Conservation (phyloP, 768 basidiomycete species). For the Amyloporia xantha region DNA sequence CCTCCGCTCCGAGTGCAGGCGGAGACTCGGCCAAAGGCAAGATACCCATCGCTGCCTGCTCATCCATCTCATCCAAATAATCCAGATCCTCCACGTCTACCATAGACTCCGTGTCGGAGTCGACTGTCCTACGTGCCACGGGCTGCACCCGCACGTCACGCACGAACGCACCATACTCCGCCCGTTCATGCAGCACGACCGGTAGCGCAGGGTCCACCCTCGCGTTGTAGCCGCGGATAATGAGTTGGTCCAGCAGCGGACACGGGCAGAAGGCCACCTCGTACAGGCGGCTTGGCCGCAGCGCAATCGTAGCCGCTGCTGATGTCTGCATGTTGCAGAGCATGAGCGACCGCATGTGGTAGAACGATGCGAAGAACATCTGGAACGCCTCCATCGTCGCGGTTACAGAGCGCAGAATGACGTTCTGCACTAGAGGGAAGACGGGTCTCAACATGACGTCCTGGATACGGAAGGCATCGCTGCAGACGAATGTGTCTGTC, state of each 20-base stretch:
- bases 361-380: slow-evolving; percentile 14
- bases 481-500: slow-evolving; percentile 5
- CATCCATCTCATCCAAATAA: not conserved
- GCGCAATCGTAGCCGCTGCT: not conserved
- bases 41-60: not conserved
- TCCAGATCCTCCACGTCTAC: too few relatives aligned
- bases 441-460: slow-evolving; percentile 10
- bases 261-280: not conserved
- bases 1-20: too few relatives aligned
- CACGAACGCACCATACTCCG: not conserved
- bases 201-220: not conserved
- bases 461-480: slow-evolving; percentile 21
- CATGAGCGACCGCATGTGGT: slow-evolving; percentile 16
- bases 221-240: not conserved
- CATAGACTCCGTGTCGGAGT: too few relatives aligned
- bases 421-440: slow-evolving; percentile 31
- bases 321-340: slow-evolving; percentile 13
- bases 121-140: too few relatives aligned
- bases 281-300: not conserved
- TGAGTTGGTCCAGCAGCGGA: slow-evolving; percentile 1
- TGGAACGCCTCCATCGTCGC: slow-evolving; percentile 21
- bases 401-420: slow-evolving; percentile 33
- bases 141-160: slow-evolving; percentile 1
- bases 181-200: not conserved
- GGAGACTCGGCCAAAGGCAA: too few relatives aligned